A percentile compares a stretch with the other conserved stretches of the same genome.
Conservation (phyloP, 805 yeast species). For the Candida silvatica region DNA sequence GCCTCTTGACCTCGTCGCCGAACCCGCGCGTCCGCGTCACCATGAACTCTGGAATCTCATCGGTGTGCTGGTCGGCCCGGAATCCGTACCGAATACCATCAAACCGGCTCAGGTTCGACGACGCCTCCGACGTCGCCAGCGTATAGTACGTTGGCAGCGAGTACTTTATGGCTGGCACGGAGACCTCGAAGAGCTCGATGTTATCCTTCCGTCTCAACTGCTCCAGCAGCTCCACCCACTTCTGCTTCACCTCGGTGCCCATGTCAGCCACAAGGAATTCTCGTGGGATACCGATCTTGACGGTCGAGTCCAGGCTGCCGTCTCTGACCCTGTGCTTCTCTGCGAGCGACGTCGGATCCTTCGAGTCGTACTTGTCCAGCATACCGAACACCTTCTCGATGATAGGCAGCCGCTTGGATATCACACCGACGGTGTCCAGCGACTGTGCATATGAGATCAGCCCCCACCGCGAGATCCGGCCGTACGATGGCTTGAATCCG, state of each 20-base stretch:
- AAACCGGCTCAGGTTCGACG: conserved; percentile 81
- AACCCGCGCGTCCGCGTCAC: conserved; percentile 59
- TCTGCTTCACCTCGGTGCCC: conserved; percentile 33
- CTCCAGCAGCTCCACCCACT: conserved; percentile 39
- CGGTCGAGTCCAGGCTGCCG: conserved; percentile 5
- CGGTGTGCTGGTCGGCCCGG: conserved; percentile 28
- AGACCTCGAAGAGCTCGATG: conserved; percentile 49
- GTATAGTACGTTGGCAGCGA: conserved; percentile 81
- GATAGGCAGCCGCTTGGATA: conserved; percentile 40
- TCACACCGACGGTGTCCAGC: conserved; percentile 86
- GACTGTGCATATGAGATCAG: conserved; percentile 90
- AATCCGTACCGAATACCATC: conserved; percentile 87
- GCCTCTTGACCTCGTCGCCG: conserved; percentile 75
- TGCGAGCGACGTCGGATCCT: conserved; percentile 70
- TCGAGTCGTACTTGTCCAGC: conserved; percentile 53
- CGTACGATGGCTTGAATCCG: conserved; percentile 94
- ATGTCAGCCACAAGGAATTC: conserved; percentile 58
- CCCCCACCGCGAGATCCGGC: conserved; percentile 87
- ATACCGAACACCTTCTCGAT: conserved; percentile 42
- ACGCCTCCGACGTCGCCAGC: conserved; percentile 86
- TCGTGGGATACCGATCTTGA: conserved; percentile 63
- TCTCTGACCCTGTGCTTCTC: conserved; percentile 22
- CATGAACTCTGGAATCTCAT: conserved; percentile 30
- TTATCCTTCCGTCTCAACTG: conserved; percentile 41
- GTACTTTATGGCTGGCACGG: conserved; percentile 58